Evolutionary conservation across 2,329 filamentous ascomycete species (phyloP).

Genomic region (Epichloe uncinata): DNA sequence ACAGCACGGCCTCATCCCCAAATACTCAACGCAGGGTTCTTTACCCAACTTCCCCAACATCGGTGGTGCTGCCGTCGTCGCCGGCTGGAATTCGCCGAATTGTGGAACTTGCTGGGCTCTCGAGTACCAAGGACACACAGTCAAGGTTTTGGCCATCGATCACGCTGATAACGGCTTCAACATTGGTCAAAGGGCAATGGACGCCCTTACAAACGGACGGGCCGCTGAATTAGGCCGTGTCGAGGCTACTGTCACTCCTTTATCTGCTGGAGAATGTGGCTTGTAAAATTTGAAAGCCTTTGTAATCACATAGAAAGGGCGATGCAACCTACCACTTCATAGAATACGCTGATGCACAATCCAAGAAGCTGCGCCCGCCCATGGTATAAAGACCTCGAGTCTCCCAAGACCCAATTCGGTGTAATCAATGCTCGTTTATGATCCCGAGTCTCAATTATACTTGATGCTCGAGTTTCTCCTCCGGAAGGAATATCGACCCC

Average conservation of each 20-base stretch:
- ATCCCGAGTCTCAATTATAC: background rate
- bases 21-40: conserved; percentile 43
- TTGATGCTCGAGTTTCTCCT: background rate
- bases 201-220: conserved; percentile 39
- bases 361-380: too few relatives aligned
- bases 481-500: background rate
- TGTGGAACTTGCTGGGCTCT: conserved; percentile 49
- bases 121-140: conserved; percentile 33
- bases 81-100: conserved; percentile 40
- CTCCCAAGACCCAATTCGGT: too few relatives aligned
- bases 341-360: background rate
- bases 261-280: conserved; percentile 30
- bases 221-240: conserved; percentile 18
- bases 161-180: conserved; percentile 37
- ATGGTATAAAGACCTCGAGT: too few relatives aligned
- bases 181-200: conserved; percentile 40
- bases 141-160: conserved; percentile 45
- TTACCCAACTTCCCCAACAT: conserved; percentile 40
- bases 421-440: too few relatives aligned
- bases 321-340: background rate
- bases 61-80: conserved; percentile 39
- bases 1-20: conserved; percentile 48
- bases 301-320: background rate
- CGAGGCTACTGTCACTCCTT: conserved; percentile 29
- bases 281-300: conserved; percentile 11